Evolutionary conservation across 2,329 filamentous ascomycete species (phyloP), one percentile per base, ranked within the genome.

Genomic region (Pyrenophora tritici-repentis): DNA sequence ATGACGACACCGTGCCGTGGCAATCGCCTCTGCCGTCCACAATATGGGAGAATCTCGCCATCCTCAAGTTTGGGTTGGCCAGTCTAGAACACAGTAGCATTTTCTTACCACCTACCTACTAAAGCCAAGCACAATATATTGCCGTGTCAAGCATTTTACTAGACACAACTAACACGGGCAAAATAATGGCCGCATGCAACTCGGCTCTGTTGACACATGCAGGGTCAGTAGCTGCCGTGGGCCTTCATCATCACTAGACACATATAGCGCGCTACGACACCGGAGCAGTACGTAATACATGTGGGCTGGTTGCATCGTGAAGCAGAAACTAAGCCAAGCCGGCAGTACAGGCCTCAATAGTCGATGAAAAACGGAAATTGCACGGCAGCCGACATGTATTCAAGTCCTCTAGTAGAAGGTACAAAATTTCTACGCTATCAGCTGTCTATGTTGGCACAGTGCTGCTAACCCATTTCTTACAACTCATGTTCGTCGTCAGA

Each of bases 271-370:
- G 48, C 49, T 58, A 49, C 38, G 44, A 44, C 40, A 41, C 39
- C 50, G 41, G 52, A 34, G 35, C 47, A 51, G 51, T 64, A 65
- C 62, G 61, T 65, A 65, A 65, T 53, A 50, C 34, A 41, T 48
- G 50, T 46, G 51, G 40, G 38, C 33, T 55, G 39, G 44, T 37
- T 46, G 53, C 55, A 58, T 58, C 52, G 40, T 58, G 38, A 53
- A 47, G 22, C 42, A 49, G 29, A 50, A 43, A 44, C 54, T 53
- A 62, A 61, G 49, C 56, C 41, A 44, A 54, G 22, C 42, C 39
- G 47, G 41, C 42, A 42, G 24, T 33, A 32, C 33, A 41, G 48
- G 38, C 41, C 53, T 55, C 55, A 56, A 58, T 54, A 57, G 55
- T 55, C 52, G 35, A 39, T 32, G 31, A 22, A 44, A 49, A 41